phyloP scores from a whole-genome alignment of 2,329 filamentous ascomycete species.

The Venturia asperata region DNA sequence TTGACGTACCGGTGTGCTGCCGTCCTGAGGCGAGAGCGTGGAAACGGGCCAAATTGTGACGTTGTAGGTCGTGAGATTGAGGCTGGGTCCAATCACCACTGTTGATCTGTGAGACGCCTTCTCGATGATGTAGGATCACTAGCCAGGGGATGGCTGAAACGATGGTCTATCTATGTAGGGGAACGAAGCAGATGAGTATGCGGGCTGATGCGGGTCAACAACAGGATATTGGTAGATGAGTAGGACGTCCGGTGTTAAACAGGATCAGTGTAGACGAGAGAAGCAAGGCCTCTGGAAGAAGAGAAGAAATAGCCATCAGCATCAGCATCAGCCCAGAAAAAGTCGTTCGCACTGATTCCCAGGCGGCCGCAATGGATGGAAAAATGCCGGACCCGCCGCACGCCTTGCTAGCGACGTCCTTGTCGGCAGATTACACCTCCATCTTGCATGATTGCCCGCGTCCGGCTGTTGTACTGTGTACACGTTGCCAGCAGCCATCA shows the following conservation, averaged over 20 bases:
- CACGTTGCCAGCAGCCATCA: background rate
- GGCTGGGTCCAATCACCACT: constrained; percentile 9
- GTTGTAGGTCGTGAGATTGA: constrained; percentile 9
- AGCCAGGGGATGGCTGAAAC: constrained; percentile 10
- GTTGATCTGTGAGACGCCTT: constrained; percentile 4
- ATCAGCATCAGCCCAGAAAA: background rate
- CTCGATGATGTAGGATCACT: constrained; percentile 11
- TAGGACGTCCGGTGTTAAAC: background rate
- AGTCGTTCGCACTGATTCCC: background rate
- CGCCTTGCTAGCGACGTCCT: background rate
- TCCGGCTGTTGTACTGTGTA: background rate
- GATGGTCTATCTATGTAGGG: background rate
- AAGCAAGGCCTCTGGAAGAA: background rate
- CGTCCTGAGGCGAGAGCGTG: background rate
- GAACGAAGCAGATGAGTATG: background rate
- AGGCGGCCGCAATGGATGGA: background rate
- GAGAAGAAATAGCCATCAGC: no score
- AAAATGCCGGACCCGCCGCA: constrained; percentile 5
- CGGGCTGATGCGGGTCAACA: constrained; percentile 2
- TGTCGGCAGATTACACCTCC: constrained; percentile 1
- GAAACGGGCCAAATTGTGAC: background rate
- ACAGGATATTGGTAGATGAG: background rate
- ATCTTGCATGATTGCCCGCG: constrained; percentile 4
- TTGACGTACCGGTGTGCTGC: constrained; percentile 9
- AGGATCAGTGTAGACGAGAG: background rate